Conservation (phyloP, 2,329 filamentous ascomycete genomes). For the Blastomyces silverae region DNA sequence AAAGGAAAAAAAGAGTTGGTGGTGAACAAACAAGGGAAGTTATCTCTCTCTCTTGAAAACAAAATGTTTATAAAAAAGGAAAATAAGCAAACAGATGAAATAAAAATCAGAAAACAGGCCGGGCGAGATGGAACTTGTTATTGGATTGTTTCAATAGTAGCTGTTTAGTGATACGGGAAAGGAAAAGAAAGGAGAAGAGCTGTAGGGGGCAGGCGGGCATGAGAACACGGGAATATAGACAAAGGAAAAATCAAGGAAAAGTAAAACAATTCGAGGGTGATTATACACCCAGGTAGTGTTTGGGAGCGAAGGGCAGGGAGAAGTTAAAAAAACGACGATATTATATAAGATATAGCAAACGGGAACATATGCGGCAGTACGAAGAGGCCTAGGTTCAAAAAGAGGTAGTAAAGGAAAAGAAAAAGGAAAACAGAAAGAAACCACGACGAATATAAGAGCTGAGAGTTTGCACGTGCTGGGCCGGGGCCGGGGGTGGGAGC, state of each 20-base stretch:
- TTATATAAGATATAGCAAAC: neutral
- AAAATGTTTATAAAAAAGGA: no score
- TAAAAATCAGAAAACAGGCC: no score
- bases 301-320: neutral
- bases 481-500: neutral
- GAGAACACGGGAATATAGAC: neutral
- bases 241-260: conserved; percentile 8
- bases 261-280: neutral
- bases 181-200: no score
- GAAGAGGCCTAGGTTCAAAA: neutral
- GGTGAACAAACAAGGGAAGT: no score
- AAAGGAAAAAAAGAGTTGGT: no score
- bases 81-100: no score
- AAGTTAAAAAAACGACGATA: conserved; percentile 9
- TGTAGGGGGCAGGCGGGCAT: no score
- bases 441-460: neutral
- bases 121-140: no score
- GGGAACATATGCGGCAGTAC: neutral
- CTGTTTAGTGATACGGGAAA: neutral
- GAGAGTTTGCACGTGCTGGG: neutral
- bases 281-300: neutral
- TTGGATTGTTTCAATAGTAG: no score
- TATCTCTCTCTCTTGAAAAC: no score
- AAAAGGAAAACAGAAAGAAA: neutral
- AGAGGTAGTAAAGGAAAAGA: neutral